Conservation (phyloP, 768 basidiomycete genomes). For the Pilatotrama ljubarskyi region DNA sequence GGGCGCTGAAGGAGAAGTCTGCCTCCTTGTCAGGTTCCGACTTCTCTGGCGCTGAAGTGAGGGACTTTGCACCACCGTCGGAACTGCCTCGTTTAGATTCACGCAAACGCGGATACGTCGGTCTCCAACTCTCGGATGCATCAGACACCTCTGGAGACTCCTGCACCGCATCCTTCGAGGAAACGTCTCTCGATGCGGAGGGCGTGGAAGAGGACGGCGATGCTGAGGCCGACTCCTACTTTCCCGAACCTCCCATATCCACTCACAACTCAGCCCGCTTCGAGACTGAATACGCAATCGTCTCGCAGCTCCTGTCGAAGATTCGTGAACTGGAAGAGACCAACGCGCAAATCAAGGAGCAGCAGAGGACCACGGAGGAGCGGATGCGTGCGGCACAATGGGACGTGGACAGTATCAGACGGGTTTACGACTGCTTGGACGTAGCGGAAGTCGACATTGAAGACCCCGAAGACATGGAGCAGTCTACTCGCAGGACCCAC, state of each 20-base stretch:
- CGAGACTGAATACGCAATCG: conserved; percentile 43
- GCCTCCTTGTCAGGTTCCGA: conserved; percentile 9
- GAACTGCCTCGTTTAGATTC: conserved; percentile 18
- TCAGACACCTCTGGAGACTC: not conserved
- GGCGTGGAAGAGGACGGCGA: conserved; percentile 13
- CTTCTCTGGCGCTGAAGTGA: conserved; percentile 12
- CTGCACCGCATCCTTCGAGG: not conserved
- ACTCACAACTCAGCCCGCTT: conserved; percentile 29
- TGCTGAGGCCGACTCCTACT: conserved; percentile 16
- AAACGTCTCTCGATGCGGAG: not conserved
- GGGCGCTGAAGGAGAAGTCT: conserved; percentile 45
- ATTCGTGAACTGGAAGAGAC: conserved; percentile 77
- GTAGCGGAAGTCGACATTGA: conserved; percentile 55
- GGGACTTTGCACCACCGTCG: conserved; percentile 30
- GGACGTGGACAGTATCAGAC: conserved; percentile 69
- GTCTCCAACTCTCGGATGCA: not conserved
- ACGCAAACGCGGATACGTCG: conserved; percentile 2
- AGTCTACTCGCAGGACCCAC: not conserved
- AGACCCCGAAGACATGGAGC: conserved; percentile 38
- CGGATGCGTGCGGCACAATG: conserved; percentile 69
- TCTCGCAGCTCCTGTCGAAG: conserved; percentile 72
- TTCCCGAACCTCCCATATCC: conserved; percentile 11
- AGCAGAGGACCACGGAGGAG: conserved; percentile 60
- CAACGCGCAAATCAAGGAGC: conserved; percentile 62
- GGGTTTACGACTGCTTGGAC: conserved; percentile 67